Evolutionary conservation across 2,329 filamentous ascomycete genomes (phyloP), one percentile per base, ranked within the genome.

Genomic region (Arthroderma sp.): DNA sequence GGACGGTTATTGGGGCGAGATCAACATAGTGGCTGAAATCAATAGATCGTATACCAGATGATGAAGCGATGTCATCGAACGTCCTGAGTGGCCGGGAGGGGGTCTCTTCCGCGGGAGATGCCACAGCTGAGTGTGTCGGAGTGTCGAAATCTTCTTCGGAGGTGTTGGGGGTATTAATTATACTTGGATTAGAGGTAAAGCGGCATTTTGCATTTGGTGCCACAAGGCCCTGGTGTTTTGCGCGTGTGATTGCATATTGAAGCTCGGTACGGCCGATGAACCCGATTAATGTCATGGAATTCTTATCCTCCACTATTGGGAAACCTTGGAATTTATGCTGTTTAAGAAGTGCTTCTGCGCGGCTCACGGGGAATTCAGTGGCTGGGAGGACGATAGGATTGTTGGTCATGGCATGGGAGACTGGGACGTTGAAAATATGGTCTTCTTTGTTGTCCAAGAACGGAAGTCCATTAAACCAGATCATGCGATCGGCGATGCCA

Each of bases 401-500:
- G 2, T 75, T 75, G 1, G 81, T 88, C 88, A 96, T 95, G 51
- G 85, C 86, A 50, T 85, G 78, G 0, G 86, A 91, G 6, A 96
- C 91, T 0, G 91, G 83, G 0, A 96, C 88, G 39, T 88, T 89
- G 63, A 96, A 95, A 43, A 88, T 88, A 64, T 95, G 88, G 46
- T 96, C 91, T 63, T 96, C 89, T 60, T 98, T 98, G 64, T 84
- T 93, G 66, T 98, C 91, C 2, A 98, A 73, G 66, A 93, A 98
- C 0, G 91, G 91, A 57, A 95, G 94, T 1, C 91, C 91, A 55
- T 86, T 96, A 67, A 95, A 94, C 82, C 87, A 94, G 55, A 98
- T 98, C 86, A 95, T 94, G 50, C 87, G 82, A 62, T 98, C 91
- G 22, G 91, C 91, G 47, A 98, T 96, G 39, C 91, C 91, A 29